phyloP scores from a whole-genome alignment of 83 land plant species.

The Isoetes engelmannii region DNA sequence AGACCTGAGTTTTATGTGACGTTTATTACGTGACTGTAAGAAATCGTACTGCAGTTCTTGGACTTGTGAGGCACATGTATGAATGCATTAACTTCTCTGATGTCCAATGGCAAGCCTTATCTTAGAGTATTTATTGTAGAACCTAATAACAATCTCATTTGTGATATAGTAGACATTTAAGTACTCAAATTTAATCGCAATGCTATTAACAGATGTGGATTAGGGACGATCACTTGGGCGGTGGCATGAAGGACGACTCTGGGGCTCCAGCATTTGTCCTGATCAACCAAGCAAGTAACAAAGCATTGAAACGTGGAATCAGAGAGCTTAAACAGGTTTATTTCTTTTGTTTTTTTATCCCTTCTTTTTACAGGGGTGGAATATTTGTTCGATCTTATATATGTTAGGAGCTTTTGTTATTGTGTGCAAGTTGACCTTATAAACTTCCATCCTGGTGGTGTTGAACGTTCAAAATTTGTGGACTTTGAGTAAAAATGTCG shows the following conservation, averaged over 20 bases:
- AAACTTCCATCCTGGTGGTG: neutral
- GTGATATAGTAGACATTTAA: neutral
- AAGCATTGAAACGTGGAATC: neutral
- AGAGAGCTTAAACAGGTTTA: neutral
- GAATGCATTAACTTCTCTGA: too few relatives aligned
- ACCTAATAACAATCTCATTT: neutral
- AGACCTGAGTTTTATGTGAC: too few relatives aligned
- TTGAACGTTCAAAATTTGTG: neutral
- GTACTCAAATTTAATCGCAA: neutral
- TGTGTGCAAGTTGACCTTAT: neutral
- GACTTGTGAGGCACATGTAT: too few relatives aligned
- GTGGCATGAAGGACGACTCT: conserved; percentile 5
- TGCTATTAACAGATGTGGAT: neutral
- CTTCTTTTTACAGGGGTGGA: neutral
- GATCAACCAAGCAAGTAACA: neutral
- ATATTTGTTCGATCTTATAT: neutral
- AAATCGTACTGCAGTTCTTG: too few relatives aligned
- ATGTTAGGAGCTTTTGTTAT: neutral
- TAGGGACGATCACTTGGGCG: neutral
- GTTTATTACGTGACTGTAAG: too few relatives aligned
- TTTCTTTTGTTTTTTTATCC: neutral
- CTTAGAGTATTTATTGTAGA: too few relatives aligned
- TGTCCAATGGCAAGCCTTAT: neutral
- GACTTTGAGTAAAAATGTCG: conserved; percentile 1
- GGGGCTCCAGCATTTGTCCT: conserved; percentile 5